A percentile compares a stretch with the other conserved stretches of the same genome.
Conservation (phyloP, 1,139 yeast species). For the Debaryomyces robertsiae region DNA sequence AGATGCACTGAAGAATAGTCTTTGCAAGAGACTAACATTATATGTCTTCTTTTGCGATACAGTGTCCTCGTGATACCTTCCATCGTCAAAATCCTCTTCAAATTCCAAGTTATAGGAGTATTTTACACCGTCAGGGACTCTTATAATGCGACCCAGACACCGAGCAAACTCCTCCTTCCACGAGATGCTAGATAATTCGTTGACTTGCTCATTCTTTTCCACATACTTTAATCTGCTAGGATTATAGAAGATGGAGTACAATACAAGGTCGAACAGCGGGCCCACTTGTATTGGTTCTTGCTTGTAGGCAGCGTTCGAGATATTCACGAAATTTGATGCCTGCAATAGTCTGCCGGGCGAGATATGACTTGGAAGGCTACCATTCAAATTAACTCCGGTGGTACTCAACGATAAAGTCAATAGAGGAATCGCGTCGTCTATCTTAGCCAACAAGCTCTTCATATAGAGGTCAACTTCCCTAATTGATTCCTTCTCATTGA, state of each 20-base stretch:
- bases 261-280: slow-evolving; percentile 59
- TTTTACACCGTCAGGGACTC: slow-evolving; percentile 22
- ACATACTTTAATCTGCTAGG: slow-evolving; percentile 47
- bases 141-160: slow-evolving; percentile 47
- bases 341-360: slow-evolving; percentile 71
- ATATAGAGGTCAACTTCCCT: slow-evolving; percentile 53
- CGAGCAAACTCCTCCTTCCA: slow-evolving; percentile 80
- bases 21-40: slow-evolving; percentile 47
- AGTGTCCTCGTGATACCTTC: slow-evolving; percentile 63
- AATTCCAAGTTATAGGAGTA: slow-evolving; percentile 52
- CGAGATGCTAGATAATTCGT: slow-evolving; percentile 44
- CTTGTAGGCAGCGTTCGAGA: slow-evolving; percentile 24
- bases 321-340: slow-evolving; percentile 54
- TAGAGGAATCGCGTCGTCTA: slow-evolving; percentile 72
- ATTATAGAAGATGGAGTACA: slow-evolving; percentile 68
- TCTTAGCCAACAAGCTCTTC: slow-evolving; percentile 48
- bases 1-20: slow-evolving; percentile 72
- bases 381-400: slow-evolving; percentile 64
- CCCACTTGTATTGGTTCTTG: slow-evolving; percentile 47
- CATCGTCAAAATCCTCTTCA: slow-evolving; percentile 69
- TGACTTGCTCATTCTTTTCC: slow-evolving; percentile 25
- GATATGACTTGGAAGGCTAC: slow-evolving; percentile 52
- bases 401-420: slow-evolving; percentile 69
- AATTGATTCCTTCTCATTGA: slow-evolving; percentile 46
- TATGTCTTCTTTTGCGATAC: slow-evolving; percentile 35